Evolutionary conservation across 345 rosid genomes (phyloP), one percentile per base, ranked within the genome.

Genomic region (Aquilaria yunnanensis): DNA sequence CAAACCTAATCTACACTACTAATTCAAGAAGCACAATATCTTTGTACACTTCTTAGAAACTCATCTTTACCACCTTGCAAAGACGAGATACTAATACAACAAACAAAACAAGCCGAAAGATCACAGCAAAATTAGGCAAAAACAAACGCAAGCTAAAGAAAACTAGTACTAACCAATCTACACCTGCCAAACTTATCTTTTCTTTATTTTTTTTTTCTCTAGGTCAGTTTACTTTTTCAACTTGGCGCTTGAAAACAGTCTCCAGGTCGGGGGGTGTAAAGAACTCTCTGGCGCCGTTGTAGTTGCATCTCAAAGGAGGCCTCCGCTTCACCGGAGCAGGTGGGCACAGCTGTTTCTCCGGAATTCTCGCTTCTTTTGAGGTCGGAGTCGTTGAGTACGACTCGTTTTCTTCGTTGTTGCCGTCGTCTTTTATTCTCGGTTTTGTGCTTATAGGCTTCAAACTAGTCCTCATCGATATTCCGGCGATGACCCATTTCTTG

Each of bases 201-300:
- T 37, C 7, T 37, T 37, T 37, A 7, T 37, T 37, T 37, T 9
- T 23, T 37, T 5, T 9, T 57, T 32, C 58, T 64, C 31, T 60
- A 60, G 30, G 66, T 75, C 69, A 82, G 67, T 76, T 71, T 37
- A 85, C 82, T 71, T 74, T 77, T 77, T 83, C 86, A 32, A 73
- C 83, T 65, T 76, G 83, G 75, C 79, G 83, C 64, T 83, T 75
- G 57, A 92, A 92, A 52, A 92, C 88, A 9, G 90, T 56, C 63
- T 92, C 98, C 90, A 92, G 80, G 63, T 77, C 75, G 34, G 98
- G 96, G 53, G 96, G 92, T 10, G 77, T 78, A 32, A 92, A 92
- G 78, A 81, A 92, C 83, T 92, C 95, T 50, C 81, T 80, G 57
- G 65, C 87, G 10, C 78, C 87, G 55, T 51, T 80, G 34, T 65